Evolutionary conservation across 306 rosid genomes (phyloP).

Genomic region (Ochetophila trinervis): DNA sequence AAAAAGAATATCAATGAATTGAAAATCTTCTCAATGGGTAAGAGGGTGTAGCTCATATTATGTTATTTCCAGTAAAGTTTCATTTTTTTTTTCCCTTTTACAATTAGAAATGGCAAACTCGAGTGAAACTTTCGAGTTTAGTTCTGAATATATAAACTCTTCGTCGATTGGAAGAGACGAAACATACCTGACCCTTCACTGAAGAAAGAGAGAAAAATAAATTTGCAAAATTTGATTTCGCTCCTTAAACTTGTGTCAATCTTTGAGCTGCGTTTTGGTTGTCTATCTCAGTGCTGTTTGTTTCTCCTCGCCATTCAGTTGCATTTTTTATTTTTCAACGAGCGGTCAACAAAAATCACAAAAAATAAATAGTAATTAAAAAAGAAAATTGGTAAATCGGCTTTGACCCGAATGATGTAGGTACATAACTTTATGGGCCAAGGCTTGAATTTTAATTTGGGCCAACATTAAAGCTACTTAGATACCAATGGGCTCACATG

Average conservation of each 20-base stretch:
- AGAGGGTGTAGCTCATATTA: conserved; percentile 14
- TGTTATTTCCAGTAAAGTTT: not conserved
- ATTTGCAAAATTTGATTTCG: not conserved
- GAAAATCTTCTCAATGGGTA: conserved; percentile 5
- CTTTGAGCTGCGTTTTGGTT: conserved; percentile 6
- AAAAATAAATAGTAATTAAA: conserved; percentile 9
- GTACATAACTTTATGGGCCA: no score
- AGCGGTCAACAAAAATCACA: not conserved
- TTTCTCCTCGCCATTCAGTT: conserved; percentile 36
- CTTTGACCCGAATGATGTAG: no score
- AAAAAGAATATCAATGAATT: conserved; percentile 14
- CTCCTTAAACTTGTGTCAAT: conserved; percentile 12
- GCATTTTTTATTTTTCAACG: not conserved
- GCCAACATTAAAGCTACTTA: no score
- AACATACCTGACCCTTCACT: conserved; percentile 30
- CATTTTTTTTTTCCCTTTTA: conserved; percentile 9
- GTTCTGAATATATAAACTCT: not conserved
- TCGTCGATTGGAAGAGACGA: conserved; percentile 18
- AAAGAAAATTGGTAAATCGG: not conserved
- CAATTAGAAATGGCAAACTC: conserved; percentile 5
- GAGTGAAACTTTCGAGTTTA: not conserved
- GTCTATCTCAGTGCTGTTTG: conserved; percentile 3
- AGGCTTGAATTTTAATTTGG: no score
- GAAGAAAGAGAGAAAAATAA: conserved; percentile 9
- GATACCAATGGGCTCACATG: no score